A percentile compares a stretch with the other conserved stretches of the same genome.
These are phyloP conservation scores for Cryptococcus jaspeensis DNA, from an alignment of 1,284 basidiomycete genomes.

Conservation along the genomic window DNA sequence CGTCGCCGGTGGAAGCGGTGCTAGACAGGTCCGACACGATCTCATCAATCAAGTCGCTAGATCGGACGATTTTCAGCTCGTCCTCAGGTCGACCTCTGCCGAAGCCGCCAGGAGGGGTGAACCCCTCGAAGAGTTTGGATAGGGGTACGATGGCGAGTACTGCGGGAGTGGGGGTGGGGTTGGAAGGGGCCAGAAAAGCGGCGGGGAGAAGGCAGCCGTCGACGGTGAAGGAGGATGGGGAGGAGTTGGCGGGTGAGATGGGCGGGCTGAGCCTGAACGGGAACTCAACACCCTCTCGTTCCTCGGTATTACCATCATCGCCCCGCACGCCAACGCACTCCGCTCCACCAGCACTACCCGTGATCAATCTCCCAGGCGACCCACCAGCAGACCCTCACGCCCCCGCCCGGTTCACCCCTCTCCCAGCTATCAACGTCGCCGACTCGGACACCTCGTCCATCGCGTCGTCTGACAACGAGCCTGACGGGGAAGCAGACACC, in stretches of 20 bases:
- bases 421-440: conserved; percentile 24
- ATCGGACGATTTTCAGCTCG: conserved; percentile 31
- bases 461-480: conserved; percentile 12
- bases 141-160: conserved; percentile 25
- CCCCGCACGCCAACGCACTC: not conserved
- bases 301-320: too few species aligned
- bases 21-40: conserved; percentile 46
- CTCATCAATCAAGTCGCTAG: conserved; percentile 46
- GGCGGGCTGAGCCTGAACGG: conserved; percentile 2
- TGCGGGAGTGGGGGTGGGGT: conserved; percentile 8
- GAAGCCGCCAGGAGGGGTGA: conserved; percentile 39
- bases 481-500: not conserved
- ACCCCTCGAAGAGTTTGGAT: conserved; percentile 41
- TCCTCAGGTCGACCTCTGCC: conserved; percentile 37
- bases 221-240: conserved; percentile 21
- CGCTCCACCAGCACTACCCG: conserved; percentile 1
- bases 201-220: conserved; percentile 27
- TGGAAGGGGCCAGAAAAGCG: not conserved
- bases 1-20: conserved; percentile 18
- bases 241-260: conserved; percentile 6
- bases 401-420: conserved; percentile 23
- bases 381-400: conserved; percentile 2
- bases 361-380: not conserved
- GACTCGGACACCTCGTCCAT: conserved; percentile 15
- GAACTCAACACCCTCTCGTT: too few species aligned